These are phyloP conservation scores for Lactarius sp. DNA, from an alignment of 768 basidiomycete species.

Conservation along the genomic window DNA sequence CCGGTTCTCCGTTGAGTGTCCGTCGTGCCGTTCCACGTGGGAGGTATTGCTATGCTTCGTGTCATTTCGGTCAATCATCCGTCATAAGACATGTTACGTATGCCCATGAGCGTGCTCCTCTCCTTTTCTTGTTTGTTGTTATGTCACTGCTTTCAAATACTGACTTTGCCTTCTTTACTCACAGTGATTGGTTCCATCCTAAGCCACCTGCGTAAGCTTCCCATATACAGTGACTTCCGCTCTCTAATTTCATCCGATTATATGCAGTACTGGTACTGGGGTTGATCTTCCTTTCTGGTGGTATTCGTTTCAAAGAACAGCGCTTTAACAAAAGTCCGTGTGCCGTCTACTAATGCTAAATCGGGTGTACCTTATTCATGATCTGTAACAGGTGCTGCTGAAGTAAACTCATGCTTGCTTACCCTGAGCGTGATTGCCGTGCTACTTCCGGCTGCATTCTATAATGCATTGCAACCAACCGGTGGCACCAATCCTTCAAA, in stretches of 20 bases:
- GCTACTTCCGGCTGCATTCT: conserved; percentile 75
- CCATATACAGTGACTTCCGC: neutral
- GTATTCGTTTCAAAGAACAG: conserved; percentile 71
- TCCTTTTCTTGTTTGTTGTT: neutral
- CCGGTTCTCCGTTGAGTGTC: neutral
- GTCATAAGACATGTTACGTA: neutral
- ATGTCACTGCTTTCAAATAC: neutral
- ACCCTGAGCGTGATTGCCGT: conserved; percentile 77
- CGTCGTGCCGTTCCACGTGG: no score
- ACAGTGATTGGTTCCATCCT: conserved; percentile 46
- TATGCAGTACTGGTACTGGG: conserved; percentile 69
- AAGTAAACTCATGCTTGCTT: conserved; percentile 70
- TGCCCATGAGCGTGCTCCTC: neutral
- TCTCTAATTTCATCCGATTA: conserved; percentile 9
- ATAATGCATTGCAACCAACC: conserved; percentile 42
- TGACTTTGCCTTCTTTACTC: neutral
- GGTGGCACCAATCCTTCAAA: conserved; percentile 26
- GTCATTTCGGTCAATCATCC: neutral
- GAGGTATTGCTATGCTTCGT: neutral
- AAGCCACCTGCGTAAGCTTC: conserved; percentile 39
- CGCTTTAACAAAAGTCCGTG: conserved; percentile 67
- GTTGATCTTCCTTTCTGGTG: conserved; percentile 89
- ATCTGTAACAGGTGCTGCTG: conserved; percentile 45
- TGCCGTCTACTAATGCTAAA: neutral
- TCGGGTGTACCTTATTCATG: neutral